Evolutionary conservation across 1,139 yeast species (phyloP), one percentile per base, ranked within the genome.

Genomic region (Scheffersomyces segobiensis): DNA sequence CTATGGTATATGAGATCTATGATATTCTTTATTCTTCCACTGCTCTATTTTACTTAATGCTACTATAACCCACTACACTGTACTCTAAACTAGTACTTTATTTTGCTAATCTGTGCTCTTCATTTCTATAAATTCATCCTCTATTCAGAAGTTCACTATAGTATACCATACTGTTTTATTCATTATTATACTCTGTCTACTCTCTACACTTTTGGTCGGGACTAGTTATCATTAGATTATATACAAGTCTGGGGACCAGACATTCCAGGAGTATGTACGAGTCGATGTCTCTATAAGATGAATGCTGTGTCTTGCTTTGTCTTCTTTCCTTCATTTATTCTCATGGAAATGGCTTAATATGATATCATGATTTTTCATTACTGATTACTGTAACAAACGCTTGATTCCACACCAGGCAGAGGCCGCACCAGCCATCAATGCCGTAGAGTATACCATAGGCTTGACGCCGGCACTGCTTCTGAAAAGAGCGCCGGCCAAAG

Each of bases 371-470:
- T 32, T 32, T 32, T 32, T 32, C 42, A 32, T 32, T 32, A 32
- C 42, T 32, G 17, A 14, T 53, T 55, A 62, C 59, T 62, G 64
- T 64, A 70, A 73, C 58, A 75, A 69, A 64, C 85, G 78, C 80
- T 95, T 95, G 68, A 89, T 69, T 57, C 90, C 93, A 80, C 97
- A 89, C 99, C 99, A 95, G 52, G 86, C 86, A 62, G 91, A 97
- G 54, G 98, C 97, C 60, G 91, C 97, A 62, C 87, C 86, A 20
- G 97, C 93, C 88, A 89, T 89, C 72, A 93, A 73, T 54, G 86
- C 96, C 49, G 97, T 86, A 49, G 97, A 87, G 70, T 91, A 88
- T 50, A 89, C 91, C 95, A 93, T 90, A 60, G 97, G 97, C 75
- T 84, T 88, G 56, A 88, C 65, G 49, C 99, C 98, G 62, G 88